A percentile compares a stretch with the other conserved stretches of the same genome.
Conservation (phyloP, 495 filamentous ascomycete genomes). For the Penicillium canariense region DNA sequence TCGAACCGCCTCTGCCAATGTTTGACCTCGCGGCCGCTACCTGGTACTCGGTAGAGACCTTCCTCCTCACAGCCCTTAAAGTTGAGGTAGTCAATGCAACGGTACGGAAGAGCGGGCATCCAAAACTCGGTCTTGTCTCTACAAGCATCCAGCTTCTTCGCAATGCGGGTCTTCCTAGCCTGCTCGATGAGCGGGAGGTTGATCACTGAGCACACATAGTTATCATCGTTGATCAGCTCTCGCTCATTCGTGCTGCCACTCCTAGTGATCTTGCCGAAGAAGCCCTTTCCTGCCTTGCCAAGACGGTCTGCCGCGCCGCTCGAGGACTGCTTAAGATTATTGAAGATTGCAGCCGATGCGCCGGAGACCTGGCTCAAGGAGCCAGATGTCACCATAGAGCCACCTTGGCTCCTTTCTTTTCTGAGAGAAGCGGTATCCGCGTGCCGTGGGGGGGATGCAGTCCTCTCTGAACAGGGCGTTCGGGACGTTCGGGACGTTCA, state of each 20-base stretch:
- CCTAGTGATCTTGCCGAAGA: conserved; percentile 72
- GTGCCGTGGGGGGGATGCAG: conserved; percentile 52
- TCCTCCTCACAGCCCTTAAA: conserved; percentile 87
- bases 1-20: conserved; percentile 87
- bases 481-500: conserved; percentile 61
- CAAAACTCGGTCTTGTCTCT: conserved; percentile 93
- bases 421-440: conserved; percentile 34
- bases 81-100: conserved; percentile 91
- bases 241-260: conserved; percentile 69
- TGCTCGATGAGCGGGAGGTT: conserved; percentile 80
- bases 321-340: conserved; percentile 67
- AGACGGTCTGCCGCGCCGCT: conserved; percentile 68
- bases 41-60: conserved; percentile 84
- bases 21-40: conserved; percentile 78
- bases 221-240: conserved; percentile 68
- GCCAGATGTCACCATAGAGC: conserved; percentile 50
- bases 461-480: conserved; percentile 50
- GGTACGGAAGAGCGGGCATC: conserved; percentile 92
- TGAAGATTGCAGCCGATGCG: conserved; percentile 64
- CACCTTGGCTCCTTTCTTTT: conserved; percentile 49
- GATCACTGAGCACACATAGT: conserved; percentile 74
- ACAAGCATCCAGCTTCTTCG: conserved; percentile 76
- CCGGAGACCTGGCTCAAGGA: conserved; percentile 62
- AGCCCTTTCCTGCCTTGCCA: conserved; percentile 71
- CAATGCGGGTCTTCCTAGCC: conserved; percentile 80